A percentile compares a stretch with the other conserved stretches of the same genome.
Evolutionary conservation across 2,329 filamentous ascomycete genomes (phyloP).

Genomic region (Shiraia bambusicola): DNA sequence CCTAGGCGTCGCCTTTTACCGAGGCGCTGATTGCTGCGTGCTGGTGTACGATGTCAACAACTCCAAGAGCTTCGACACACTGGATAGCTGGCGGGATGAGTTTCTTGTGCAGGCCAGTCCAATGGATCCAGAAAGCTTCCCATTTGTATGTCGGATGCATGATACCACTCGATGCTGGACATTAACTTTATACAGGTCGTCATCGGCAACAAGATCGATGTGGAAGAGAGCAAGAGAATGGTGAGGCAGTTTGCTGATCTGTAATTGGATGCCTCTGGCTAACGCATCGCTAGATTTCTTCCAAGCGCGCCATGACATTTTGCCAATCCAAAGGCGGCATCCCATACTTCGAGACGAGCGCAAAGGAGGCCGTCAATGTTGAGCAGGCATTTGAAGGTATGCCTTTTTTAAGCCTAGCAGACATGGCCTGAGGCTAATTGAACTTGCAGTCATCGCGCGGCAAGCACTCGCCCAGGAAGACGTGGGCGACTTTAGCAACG

Average conservation of each 20-base stretch:
- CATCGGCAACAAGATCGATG: slow-evolving; percentile 97
- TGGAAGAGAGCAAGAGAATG: slow-evolving; percentile 95
- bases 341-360: slow-evolving; percentile 98
- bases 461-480: slow-evolving; percentile 96
- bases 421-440: neutral
- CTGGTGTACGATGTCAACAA: slow-evolving; percentile 99
- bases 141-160: slow-evolving; percentile 68
- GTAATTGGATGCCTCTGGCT: slow-evolving; percentile 10
- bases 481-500: slow-evolving; percentile 94
- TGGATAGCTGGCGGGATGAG: slow-evolving; percentile 98
- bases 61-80: slow-evolving; percentile 96
- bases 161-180: neutral
- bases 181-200: slow-evolving; percentile 67
- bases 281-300: slow-evolving; percentile 69
- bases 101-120: slow-evolving; percentile 97
- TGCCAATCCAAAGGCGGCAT: slow-evolving; percentile 97
- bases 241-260: slow-evolving; percentile 49
- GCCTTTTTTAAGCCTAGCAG: slow-evolving; percentile 11
- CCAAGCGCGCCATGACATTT: slow-evolving; percentile 94
- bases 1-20: slow-evolving; percentile 94
- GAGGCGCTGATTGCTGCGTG: slow-evolving; percentile 96
- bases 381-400: slow-evolving; percentile 76
- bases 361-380: slow-evolving; percentile 97
- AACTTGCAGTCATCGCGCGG: slow-evolving; percentile 77
- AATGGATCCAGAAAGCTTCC: slow-evolving; percentile 94